Base-by-base conservation (phyloP, 352 stramenopile genomes). In the Pilasporangium apinafurcum region DNA sequence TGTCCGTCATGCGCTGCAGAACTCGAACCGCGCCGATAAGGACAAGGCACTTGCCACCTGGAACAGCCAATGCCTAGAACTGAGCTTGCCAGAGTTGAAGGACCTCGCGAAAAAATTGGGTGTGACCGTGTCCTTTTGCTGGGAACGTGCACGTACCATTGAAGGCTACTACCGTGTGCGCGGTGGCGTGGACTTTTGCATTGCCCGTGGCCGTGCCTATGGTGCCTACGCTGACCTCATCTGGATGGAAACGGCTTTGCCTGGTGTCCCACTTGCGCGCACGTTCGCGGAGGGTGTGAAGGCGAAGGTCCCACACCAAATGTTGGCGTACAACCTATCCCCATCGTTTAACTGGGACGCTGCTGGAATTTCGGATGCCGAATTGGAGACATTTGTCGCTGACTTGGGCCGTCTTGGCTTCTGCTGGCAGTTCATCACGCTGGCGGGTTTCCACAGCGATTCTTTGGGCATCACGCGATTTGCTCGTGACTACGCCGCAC, bases 291-390 rank as follows among this genome's bases (percentile, higher is more conserved):
- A 97, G 16, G 93, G 92, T 34, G 85, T 98, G 16, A 95, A 97
- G 54, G 61, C 79, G 14, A 81, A 86, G 32, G 61, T 91, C 27
- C 95, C 96, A 10, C 78, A 98, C 64, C 90, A 98, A 62, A 98
- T 98, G 92, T 83, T 98, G 50, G 94, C 96, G 40, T 99, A 99
- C 85, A 99, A 99, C 78, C 48, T 98, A 47, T 98, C 86, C 46
- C 96, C 96, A 44, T 97, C 84, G 46, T 99, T 99, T 69, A 99
- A 99, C 79, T 99, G 96, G 96, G 94, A 98, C 59, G 89, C 89
- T 24, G 95, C 93, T 16, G 95, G 95, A 17, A 98, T 98, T 91
- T 91, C 76, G 25, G 94, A 99, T 54, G 62, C 56, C 24, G 68
- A 98, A 59, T 95, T 99, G 48, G 75, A 82, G 34, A 81, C 67